Evolutionary conservation across 2,329 filamentous ascomycete species (phyloP).

Genomic region (Nemania abortiva): DNA sequence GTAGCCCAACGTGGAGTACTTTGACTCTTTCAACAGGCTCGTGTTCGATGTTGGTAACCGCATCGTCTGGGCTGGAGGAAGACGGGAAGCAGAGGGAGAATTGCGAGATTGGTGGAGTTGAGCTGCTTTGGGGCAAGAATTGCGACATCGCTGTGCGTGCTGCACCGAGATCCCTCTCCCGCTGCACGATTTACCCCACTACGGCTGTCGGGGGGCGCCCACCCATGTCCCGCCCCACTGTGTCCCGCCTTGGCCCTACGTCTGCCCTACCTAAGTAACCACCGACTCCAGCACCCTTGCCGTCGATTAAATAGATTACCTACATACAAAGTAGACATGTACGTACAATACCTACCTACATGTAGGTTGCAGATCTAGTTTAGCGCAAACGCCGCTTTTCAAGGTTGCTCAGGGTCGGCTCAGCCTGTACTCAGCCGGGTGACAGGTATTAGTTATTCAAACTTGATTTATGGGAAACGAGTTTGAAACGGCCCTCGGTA

Average conservation of each 20-base stretch:
- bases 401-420: too few relatives aligned
- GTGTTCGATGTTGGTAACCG: conserved; percentile 20
- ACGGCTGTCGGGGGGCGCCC: conserved; percentile 45
- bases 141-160: conserved; percentile 53
- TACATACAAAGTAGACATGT: not conserved
- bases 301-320: conserved; percentile 1
- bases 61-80: conserved; percentile 46
- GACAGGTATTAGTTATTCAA: too few relatives aligned
- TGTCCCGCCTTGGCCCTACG: conserved; percentile 6
- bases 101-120: conserved; percentile 50
- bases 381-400: too few relatives aligned
- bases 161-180: conserved; percentile 47
- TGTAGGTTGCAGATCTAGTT: too few relatives aligned
- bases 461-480: too few relatives aligned
- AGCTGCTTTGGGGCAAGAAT: conserved; percentile 55
- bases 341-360: not conserved
- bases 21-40: conserved; percentile 13
- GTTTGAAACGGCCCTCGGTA: too few relatives aligned
- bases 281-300: not conserved
- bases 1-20: not conserved
- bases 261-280: not conserved
- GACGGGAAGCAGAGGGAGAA: conserved; percentile 50
- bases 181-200: conserved; percentile 41
- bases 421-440: too few relatives aligned
- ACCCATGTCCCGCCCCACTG: not conserved